Percentiles rank a stretch among this genome's conserved stretches.
These are phyloP conservation scores for Condylostoma magnum DNA, from an alignment of 169 alveolate species.

Conservation along the genomic window DNA sequence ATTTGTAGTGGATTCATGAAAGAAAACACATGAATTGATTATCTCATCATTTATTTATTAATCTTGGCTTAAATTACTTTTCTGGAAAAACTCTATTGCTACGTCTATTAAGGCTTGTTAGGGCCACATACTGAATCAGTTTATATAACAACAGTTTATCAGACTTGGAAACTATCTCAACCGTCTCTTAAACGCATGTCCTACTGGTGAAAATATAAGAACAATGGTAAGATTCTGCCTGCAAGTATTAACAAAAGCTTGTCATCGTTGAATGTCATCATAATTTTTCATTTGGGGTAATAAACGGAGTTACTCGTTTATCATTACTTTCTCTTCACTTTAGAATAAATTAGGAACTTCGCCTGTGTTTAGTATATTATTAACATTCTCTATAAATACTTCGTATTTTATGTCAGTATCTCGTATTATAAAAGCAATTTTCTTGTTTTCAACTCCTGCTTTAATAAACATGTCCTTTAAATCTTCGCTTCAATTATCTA, in stretches of 20 bases:
- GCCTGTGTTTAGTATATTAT: conserved; percentile 82
- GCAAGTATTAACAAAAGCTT: conserved; percentile 65
- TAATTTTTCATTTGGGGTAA: neutral
- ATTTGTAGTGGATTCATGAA: conserved; percentile 84
- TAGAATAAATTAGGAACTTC: conserved; percentile 81
- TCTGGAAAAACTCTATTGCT: conserved; percentile 56
- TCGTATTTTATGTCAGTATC: conserved; percentile 77
- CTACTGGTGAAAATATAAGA: conserved; percentile 80
- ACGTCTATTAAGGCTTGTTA: conserved; percentile 79
- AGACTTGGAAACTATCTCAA: conserved; percentile 84
- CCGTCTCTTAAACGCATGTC: conserved; percentile 81
- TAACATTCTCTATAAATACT: conserved; percentile 76
- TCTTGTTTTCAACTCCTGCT: conserved; percentile 73
- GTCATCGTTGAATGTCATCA: conserved; percentile 66
- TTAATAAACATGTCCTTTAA: conserved; percentile 74
- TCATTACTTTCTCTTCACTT: conserved; percentile 63
- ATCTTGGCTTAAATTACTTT: conserved; percentile 41
- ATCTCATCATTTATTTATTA: conserved; percentile 49
- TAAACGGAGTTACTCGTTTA: conserved; percentile 7
- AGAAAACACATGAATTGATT: conserved; percentile 85
- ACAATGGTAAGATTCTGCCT: conserved; percentile 72
- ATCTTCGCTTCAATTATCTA: conserved; percentile 77
- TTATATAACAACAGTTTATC: conserved; percentile 82
- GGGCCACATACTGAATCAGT: conserved; percentile 89
- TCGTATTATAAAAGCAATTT: conserved; percentile 67